Conservation (phyloP, 306 rosid species). For the Oemleria cerasiformis region DNA sequence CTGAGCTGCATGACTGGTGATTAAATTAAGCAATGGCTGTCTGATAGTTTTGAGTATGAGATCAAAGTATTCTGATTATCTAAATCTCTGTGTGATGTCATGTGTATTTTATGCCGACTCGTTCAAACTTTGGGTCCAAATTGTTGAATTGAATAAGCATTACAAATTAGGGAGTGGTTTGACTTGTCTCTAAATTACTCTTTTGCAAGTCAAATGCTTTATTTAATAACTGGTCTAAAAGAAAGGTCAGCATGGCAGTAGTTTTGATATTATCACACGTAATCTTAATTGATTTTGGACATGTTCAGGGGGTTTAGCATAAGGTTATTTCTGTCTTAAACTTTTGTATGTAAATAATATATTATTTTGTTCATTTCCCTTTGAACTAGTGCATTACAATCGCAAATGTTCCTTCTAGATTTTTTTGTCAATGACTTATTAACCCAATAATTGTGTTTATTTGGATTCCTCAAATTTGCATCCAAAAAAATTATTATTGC, state of each 20-base stretch:
- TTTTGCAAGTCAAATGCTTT: conserved; percentile 13
- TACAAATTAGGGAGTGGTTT: neutral
- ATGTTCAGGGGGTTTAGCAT: neutral
- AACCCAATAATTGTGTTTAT: too few relatives aligned
- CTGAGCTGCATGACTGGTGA: neutral
- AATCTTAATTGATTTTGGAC: neutral
- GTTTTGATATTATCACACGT: too few relatives aligned
- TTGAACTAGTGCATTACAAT: too few relatives aligned
- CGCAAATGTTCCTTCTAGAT: too few relatives aligned
- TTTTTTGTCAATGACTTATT: too few relatives aligned
- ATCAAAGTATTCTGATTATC: neutral
- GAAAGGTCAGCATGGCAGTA: neutral
- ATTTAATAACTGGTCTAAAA: neutral
- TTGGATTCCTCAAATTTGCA: too few relatives aligned
- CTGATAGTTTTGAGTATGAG: neutral
- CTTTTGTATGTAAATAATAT: too few relatives aligned
- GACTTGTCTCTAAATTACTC: neutral
- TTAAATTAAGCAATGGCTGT: neutral
- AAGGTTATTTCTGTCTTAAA: neutral
- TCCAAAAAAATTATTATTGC: too few relatives aligned
- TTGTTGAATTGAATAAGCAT: neutral
- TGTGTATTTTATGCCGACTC: neutral
- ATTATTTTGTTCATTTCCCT: too few relatives aligned
- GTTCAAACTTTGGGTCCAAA: neutral
- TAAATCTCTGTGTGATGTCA: neutral